Evolutionary conservation across 163 green algal species (phyloP).

Genomic region (Coccomyxa subellipsoidea): DNA sequence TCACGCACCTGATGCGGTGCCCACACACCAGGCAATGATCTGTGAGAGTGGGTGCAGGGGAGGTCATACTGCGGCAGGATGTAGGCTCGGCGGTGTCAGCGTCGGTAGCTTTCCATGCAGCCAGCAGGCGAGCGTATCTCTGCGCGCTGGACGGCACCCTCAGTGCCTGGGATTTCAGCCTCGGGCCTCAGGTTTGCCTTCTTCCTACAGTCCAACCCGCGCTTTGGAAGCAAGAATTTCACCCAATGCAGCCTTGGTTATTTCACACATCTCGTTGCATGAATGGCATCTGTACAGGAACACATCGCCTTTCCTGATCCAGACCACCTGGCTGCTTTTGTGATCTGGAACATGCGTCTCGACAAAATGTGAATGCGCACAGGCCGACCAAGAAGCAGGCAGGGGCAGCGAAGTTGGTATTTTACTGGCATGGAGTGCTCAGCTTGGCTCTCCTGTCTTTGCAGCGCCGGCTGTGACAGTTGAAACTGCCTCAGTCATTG

Average conservation of each 20-base stretch:
- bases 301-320: no score
- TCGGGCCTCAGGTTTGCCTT: not conserved
- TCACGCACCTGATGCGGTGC: no score
- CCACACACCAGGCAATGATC: not conserved
- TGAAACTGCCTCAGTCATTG: not conserved
- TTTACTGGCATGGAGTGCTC: not conserved
- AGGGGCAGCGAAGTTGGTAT: not conserved
- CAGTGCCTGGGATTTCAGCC: not conserved
- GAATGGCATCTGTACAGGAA: no score
- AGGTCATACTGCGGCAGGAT: not conserved
- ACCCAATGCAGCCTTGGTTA: no score
- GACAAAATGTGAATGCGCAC: no score
- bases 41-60: not conserved
- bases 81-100: constrained; percentile 19
- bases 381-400: not conserved
- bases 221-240: no score
- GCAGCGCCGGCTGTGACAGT: not conserved
- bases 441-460: constrained; percentile 4
- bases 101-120: constrained; percentile 19
- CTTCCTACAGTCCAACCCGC: not conserved
- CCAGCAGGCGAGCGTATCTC: constrained; percentile 7
- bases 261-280: no score
- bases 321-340: no score
- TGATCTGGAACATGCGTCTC: no score
- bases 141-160: constrained; percentile 29